These are phyloP conservation scores for Scutellaria barbata DNA, from an alignment of 257 asterid genomes.

Conservation along the genomic window DNA sequence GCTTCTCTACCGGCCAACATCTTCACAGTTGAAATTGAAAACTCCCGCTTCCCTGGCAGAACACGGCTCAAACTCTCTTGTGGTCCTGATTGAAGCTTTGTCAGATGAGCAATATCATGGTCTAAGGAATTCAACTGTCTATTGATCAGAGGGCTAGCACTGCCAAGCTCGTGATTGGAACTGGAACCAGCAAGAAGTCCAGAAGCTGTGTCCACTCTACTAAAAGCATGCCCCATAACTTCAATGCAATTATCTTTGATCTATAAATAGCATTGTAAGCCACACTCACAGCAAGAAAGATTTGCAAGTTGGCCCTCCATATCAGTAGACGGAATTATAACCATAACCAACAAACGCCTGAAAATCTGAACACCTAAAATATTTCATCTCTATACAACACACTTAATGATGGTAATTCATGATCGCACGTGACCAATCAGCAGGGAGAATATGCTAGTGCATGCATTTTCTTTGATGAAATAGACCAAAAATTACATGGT, in stretches of 20 bases:
- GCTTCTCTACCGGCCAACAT: slow-evolving; percentile 87
- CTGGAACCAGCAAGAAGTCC: slow-evolving; percentile 54
- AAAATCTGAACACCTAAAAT: not conserved
- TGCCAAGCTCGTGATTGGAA: slow-evolving; percentile 40
- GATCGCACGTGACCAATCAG: not conserved
- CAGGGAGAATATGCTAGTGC: not conserved
- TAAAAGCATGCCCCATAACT: slow-evolving; percentile 72
- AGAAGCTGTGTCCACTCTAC: slow-evolving; percentile 63
- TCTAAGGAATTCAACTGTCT: slow-evolving; percentile 40
- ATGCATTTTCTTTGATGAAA: not conserved
- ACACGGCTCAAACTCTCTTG: slow-evolving; percentile 51
- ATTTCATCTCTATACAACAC: not conserved
- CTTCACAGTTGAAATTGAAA: slow-evolving; percentile 59
- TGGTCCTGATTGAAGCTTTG: slow-evolving; percentile 71
- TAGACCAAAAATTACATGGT: not conserved
- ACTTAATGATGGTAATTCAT: not conserved
- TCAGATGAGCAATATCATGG: slow-evolving; percentile 74
- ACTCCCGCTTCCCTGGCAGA: slow-evolving; percentile 52
- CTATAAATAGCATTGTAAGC: slow-evolving; percentile 46
- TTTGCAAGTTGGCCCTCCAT: slow-evolving; percentile 23
- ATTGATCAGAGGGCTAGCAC: slow-evolving; percentile 25
- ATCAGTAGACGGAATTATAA: slow-evolving; percentile 24
- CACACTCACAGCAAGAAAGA: slow-evolving; percentile 25
- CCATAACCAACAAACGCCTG: slow-evolving; percentile 40
- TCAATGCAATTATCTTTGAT: slow-evolving; percentile 33